Evolutionary conservation across 2,329 filamentous ascomycete species (phyloP), one percentile per base, ranked within the genome.

Genomic region (Cryphonectria radicalis): DNA sequence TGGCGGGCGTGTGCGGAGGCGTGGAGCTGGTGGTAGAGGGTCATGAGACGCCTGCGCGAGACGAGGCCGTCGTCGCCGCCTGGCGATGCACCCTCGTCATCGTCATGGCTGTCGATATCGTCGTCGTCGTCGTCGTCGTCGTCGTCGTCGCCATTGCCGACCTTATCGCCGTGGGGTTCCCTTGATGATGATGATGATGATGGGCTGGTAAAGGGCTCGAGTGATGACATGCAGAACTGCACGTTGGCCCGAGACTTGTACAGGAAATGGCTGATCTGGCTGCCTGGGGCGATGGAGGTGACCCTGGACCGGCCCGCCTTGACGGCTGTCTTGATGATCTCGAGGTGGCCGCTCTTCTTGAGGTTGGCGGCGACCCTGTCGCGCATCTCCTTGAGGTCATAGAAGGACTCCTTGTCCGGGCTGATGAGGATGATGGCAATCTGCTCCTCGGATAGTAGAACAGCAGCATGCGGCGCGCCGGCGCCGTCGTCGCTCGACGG

Each of bases 201-300:
- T 14, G 70, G 59, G 22, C 66, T 76, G 77, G 96, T 96, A 70
- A 90, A 84, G 0, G 93, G 91, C 13, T 89, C 86, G 73, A 94
- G 92, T 0, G 93, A 90, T 1, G 95, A 92, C 93, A 97, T 97
- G 75, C 90, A 92, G 81, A 98, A 99, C 80, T 99, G 97, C 40
- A 99, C 96, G 76, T 99, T 97, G 28, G 92, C 91, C 72, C 93
- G 89, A 22, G 93, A 97, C 81, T 98, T 99, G 86, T 97, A 99
- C 25, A 99, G 83, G 78, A 98, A 99, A 83, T 99, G 96, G 75
- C 92, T 91, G 67, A 98, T 84, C 43, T 92, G 90, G 22, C 91
- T 93, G 35, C 92, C 93, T 0, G 94, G 93, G 0, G 94, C 88
- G 71, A 99, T 91, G 72, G 96, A 92, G 22, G 89, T 88, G 71